A percentile compares a stretch with the other conserved stretches of the same genome.
Conservation (phyloP, 2,329 filamentous ascomycete genomes). For the Rutstroemia sydowiana region DNA sequence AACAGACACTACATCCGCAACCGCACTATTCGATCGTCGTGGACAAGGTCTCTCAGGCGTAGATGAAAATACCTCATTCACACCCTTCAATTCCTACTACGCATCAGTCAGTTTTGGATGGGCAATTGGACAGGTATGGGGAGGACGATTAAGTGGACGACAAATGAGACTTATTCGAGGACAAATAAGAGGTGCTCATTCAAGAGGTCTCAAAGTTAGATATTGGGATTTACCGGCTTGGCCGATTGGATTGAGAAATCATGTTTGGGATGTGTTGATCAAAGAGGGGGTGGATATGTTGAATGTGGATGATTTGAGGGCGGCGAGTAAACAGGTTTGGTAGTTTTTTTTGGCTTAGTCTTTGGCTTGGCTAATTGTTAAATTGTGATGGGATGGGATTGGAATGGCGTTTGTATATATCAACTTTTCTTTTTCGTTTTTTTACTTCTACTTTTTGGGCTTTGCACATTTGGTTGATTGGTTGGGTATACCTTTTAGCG, state of each 20-base stretch:
- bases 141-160: constrained; percentile 37
- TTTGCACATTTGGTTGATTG: not conserved
- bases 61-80: constrained; percentile 34
- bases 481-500: not conserved
- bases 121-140: constrained; percentile 44
- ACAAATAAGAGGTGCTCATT: constrained; percentile 42
- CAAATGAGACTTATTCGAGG: constrained; percentile 38
- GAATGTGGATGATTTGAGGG: constrained; percentile 53
- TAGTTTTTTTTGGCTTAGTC: constrained; percentile 2
- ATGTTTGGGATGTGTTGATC: constrained; percentile 48
- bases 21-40: constrained; percentile 12
- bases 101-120: constrained; percentile 51
- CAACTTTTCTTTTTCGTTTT: not conserved
- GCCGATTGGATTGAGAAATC: constrained; percentile 46
- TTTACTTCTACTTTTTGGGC: no score
- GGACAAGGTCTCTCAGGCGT: constrained; percentile 40
- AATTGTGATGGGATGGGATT: no score
- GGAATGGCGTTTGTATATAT: not conserved
- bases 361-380: not conserved
- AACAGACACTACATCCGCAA: constrained; percentile 11
- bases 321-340: constrained; percentile 24
- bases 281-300: constrained; percentile 53
- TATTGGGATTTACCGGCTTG: constrained; percentile 56
- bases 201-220: constrained; percentile 45
- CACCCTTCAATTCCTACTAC: constrained; percentile 55